phyloP scores from a whole-genome alignment of 2,329 filamentous ascomycete genomes.

The Alternaria sp. region DNA sequence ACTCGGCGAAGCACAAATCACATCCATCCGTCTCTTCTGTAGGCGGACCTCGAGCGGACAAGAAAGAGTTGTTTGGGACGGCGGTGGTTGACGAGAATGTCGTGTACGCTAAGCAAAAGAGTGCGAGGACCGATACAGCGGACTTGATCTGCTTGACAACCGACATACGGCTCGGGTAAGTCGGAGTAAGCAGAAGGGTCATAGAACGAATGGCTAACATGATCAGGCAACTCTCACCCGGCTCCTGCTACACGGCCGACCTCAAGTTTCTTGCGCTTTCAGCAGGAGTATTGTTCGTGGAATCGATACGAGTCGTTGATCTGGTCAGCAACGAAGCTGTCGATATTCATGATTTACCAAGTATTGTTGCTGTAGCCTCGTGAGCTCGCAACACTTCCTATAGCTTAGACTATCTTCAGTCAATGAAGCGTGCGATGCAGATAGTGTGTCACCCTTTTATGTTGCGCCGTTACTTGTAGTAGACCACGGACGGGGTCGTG shows the following conservation, averaged over 20 bases:
- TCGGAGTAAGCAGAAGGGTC: slow-evolving; percentile 5
- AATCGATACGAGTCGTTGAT: slow-evolving; percentile 76
- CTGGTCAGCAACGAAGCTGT: slow-evolving; percentile 76
- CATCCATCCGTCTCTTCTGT: slow-evolving; percentile 52
- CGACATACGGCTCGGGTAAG: slow-evolving; percentile 73
- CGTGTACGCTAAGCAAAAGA: slow-evolving; percentile 73
- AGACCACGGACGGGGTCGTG: neutral
- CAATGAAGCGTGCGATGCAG: neutral
- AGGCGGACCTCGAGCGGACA: slow-evolving; percentile 37
- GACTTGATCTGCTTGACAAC: slow-evolving; percentile 78
- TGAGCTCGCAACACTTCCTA: neutral
- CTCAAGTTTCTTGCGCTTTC: slow-evolving; percentile 72
- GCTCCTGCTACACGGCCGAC: slow-evolving; percentile 75
- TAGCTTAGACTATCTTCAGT: neutral
- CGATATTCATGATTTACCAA: slow-evolving; percentile 76
- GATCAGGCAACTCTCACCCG: slow-evolving; percentile 69
- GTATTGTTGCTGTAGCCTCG: slow-evolving; percentile 58
- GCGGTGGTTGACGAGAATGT: slow-evolving; percentile 75
- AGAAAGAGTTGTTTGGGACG: slow-evolving; percentile 59
- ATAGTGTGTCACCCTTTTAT: neutral
- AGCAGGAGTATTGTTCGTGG: slow-evolving; percentile 71
- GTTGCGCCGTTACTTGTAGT: neutral
- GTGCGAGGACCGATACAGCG: slow-evolving; percentile 66
- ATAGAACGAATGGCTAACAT: slow-evolving; percentile 16
- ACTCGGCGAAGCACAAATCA: slow-evolving; percentile 52